Base-by-base conservation (phyloP, 768 basidiomycete species). In the Pulveroboletus sp. region DNA sequence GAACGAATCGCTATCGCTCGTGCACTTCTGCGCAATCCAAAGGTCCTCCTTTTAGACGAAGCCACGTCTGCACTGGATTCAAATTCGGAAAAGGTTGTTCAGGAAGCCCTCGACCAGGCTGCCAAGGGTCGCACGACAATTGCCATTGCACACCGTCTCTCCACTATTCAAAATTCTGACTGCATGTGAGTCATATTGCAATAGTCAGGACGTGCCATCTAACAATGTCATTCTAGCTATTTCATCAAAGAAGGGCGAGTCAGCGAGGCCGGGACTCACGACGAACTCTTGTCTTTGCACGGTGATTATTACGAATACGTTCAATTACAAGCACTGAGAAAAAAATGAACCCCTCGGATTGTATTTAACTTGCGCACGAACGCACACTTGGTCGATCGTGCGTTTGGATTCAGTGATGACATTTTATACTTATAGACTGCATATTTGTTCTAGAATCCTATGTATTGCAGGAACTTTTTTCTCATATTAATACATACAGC, bases 61-160 rank as follows among this genome's bases (percentile, higher is more conserved):
- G 91, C 91, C 6, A 94, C 91, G 1, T 92, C 90, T 36, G 92
- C 94, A 1, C 77, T 97, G 25, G 94, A 95, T 64, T 90, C 89
- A 9, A 85, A 84, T 59, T 91, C 88, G 19, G 94, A 97, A 69
- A 91, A 90, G 68, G 86, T 98, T 42, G 97, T 99, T 9, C 95
- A 98, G 61, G 86, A 81, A 6, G 97, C 97, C 4, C 77, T 98
- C 24, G 97, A 98, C 68, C 79, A 83, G 61, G 97, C 94, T 6
- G 85, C 93, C 3, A 88, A 83, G 70, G 94, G 94, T 34, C 80
- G 95, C 49, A 95, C 94, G 6, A 97, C 94, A 9, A 87, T 94
- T 50, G 89, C 94, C 14, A 95, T 99, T 53, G 95, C 95, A 3
- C 97, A 98, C 70, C 80, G 97, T 46, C 70, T 99, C 49, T 90